Base-by-base conservation (phyloP, 1,139 yeast genomes). In the Hansenula sp. region DNA sequence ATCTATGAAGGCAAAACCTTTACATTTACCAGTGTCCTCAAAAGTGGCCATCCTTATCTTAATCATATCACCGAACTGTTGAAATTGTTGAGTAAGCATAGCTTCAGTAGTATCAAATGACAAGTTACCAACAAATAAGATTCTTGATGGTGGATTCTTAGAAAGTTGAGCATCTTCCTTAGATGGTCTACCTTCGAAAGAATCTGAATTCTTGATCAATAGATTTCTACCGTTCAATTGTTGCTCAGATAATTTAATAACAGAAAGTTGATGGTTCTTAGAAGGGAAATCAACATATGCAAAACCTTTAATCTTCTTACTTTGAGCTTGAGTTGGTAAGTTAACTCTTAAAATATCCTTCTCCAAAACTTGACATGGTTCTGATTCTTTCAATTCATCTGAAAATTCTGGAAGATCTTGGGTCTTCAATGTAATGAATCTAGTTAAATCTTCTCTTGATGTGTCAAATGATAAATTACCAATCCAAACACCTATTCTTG, bases 31-130 rank as follows among this genome's bases (percentile, higher is more conserved):
- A 36, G 87, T 72, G 60, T 93, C 99, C 67, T 93, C 93, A 64
- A 93, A 93, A 9, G 99, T 91, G 2, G 98, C 98, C 96, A 91
- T 91, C 63, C 99, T 78, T 44, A 91, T 79, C 55, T 78, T 80
- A 29, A 74, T 68, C 46, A 90, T 90, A 48, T 87, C 91, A 28
- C 97, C 97, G 51, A 73, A 70, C 49, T 74, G 79, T 59, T 77
- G 77, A 70, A 91, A 93, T 53, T 88, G 96, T 55, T 80, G 84
- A 51, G 79, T 82, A 37, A 93, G 71, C 50, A 81, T 67, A 28
- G 84, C 94, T 49, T 86, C 82, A 1, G 95, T 86, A n/a, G 97
- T 86, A 62, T 91, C 97, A 61, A 89, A 93, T 0, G 97, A 83
- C 45, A 93, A 71, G 62, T 93, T 93, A 38, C 99, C 99, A 15